Percentiles rank a stretch among this genome's conserved stretches.
Evolutionary conservation across 345 rosid genomes (phyloP).

Genomic region (Melaleuca alternifolia): DNA sequence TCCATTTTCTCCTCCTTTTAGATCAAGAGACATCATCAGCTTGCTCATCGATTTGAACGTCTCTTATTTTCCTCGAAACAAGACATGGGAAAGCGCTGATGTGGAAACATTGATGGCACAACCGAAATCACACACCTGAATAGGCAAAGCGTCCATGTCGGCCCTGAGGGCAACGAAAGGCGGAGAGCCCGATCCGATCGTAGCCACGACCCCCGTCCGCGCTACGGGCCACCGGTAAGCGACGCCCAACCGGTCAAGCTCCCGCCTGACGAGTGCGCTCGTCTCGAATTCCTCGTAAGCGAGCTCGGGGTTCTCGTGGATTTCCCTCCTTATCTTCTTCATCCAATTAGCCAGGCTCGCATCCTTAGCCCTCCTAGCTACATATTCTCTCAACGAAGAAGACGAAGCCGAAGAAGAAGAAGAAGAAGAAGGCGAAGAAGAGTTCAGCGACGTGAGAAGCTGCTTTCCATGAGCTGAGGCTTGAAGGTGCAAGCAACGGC

Average conservation of each 20-base stretch:
- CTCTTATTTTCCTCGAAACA: background rate
- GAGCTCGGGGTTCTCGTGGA: slow-evolving; percentile 58
- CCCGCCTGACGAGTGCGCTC: slow-evolving; percentile 33
- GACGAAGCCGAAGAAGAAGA: no score
- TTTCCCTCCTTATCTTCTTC: slow-evolving; percentile 32
- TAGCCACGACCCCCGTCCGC: slow-evolving; percentile 46
- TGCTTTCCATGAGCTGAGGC: background rate
- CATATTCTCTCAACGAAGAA: slow-evolving; percentile 7
- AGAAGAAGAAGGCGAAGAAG: background rate
- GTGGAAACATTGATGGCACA: background rate
- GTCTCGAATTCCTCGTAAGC: slow-evolving; percentile 48
- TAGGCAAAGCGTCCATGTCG: slow-evolving; percentile 68
- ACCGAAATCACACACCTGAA: slow-evolving; percentile 27
- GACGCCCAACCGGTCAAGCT: slow-evolving; percentile 46
- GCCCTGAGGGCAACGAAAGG: slow-evolving; percentile 62
- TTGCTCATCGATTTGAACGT: background rate
- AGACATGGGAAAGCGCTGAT: background rate
- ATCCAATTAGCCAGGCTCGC: slow-evolving; percentile 27
- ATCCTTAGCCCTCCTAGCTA: slow-evolving; percentile 16
- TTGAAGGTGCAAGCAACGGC: background rate
- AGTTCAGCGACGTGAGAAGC: background rate
- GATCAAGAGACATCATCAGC: background rate
- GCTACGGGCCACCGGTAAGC: slow-evolving; percentile 51
- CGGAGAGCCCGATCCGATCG: slow-evolving; percentile 40
- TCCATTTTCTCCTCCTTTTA: background rate